Percentiles rank a stretch among this genome's conserved stretches.
Evolutionary conservation across 148 eudicot genomes (phyloP).

Genomic region (Polygonum aviculare): DNA sequence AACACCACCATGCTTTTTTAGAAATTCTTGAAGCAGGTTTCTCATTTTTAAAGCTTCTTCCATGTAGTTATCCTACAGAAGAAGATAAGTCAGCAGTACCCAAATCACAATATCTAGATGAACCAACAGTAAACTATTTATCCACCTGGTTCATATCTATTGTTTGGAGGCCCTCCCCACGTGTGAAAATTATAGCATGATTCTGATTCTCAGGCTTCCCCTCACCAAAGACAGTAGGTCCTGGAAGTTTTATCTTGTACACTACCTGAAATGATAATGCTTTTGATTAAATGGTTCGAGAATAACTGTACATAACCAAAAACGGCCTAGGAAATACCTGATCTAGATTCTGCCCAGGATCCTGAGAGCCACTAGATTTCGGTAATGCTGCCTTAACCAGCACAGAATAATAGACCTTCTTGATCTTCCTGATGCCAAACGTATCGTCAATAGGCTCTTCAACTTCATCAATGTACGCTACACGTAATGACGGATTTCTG

Average conservation of each 20-base stretch:
- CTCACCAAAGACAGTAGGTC: constrained; percentile 86
- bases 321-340: constrained; percentile 35
- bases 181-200: constrained; percentile 92
- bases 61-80: constrained; percentile 89
- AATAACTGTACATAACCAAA: neutral
- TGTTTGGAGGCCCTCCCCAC: constrained; percentile 93
- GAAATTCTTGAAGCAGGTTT: constrained; percentile 94
- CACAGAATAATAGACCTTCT: constrained; percentile 77
- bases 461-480: constrained; percentile 96
- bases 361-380: constrained; percentile 58
- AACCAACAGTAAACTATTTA: neutral
- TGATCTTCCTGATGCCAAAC: constrained; percentile 28
- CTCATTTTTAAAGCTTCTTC: constrained; percentile 99
- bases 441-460: constrained; percentile 74
- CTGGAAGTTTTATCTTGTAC: constrained; percentile 82
- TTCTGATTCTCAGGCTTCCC: constrained; percentile 98
- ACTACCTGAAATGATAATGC: constrained; percentile 36
- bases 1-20: constrained; percentile 79
- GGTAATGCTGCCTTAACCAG: constrained; percentile 90
- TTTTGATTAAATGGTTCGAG: neutral
- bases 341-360: constrained; percentile 74
- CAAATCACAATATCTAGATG: neutral
- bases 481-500: constrained; percentile 97
- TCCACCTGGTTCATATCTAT: constrained; percentile 95
- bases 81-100: neutral